Evolutionary conservation across 352 stramenopile species (phyloP), one percentile per base, ranked within the genome.

Genomic region (Thraustochytrium sp.): DNA sequence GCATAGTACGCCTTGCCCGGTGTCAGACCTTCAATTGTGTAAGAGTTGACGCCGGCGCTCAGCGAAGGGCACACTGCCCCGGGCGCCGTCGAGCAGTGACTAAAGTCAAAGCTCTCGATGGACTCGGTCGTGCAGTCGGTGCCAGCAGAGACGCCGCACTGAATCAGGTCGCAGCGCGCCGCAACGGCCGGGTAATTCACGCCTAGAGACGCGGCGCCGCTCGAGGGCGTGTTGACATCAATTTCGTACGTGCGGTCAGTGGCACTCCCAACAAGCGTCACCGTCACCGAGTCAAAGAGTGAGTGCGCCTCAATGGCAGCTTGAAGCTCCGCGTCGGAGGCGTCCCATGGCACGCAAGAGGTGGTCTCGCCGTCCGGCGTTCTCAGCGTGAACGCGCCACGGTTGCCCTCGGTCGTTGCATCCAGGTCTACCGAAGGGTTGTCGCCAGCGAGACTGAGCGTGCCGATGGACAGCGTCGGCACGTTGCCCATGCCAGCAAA

Each of bases 341-440:
- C 86, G 88, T 93, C 86, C 89, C 89, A 94, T 63, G 78, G 68
- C 26, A 94, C 87, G 68, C 90, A 94, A 42, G 84, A 84, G 4
- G 90, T 92, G 38, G 74, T 88, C 36, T 88, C 64, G 37, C 59
- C 61, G 63, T 5, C 44, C 2, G 46, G 26, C 26, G 68, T 64
- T 34, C 46, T 63, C 34, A 80, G 23, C 26, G 63, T 44, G 31
- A 44, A 80, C 18, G 68, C 29, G 1, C 68, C 68, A 2, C 68
- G 46, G 42, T 42, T 65, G 9, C 68, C 68, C 11, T 80, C 68
- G 8, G 16, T 26, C 11, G 11, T 21, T 29, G 37, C 23, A 21
- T 11, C 46, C 5, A 63, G 11, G 16, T 9, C 23, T 31, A 63
- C 68, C 9, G 48, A 9, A n/a, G 68, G 44, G 9, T n/a, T 26